phyloP scores from a whole-genome alignment of 2,329 filamentous ascomycete species.

The Aureobasidium mangrovei region DNA sequence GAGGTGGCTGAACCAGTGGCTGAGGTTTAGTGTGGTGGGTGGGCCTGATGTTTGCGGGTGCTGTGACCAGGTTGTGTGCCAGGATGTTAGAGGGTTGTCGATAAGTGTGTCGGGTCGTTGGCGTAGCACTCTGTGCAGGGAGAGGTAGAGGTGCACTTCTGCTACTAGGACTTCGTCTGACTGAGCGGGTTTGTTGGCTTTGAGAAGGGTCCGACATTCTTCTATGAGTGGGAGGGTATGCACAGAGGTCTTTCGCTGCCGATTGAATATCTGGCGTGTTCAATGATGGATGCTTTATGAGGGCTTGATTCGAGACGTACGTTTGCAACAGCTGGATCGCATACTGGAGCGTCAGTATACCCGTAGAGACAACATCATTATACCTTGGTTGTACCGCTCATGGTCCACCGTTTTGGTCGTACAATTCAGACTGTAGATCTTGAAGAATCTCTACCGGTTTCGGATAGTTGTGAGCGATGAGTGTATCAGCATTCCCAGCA shows the following conservation, averaged over 20 bases:
- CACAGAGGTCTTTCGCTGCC: conserved; percentile 2
- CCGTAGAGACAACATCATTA: background rate
- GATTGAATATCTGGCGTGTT: conserved; percentile 2
- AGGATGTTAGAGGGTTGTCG: background rate
- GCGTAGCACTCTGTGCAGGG: background rate
- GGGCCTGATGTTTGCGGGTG: background rate
- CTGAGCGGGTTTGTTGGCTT: background rate
- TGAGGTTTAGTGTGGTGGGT: background rate
- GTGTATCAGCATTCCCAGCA: background rate
- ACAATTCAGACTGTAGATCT: conserved; percentile 10
- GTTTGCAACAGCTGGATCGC: background rate
- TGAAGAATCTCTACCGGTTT: conserved; percentile 9
- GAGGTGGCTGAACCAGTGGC: conserved; percentile 3
- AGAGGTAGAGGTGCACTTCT: conserved; percentile 4
- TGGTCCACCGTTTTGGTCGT: background rate
- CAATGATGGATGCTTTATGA: background rate
- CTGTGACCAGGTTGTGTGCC: background rate
- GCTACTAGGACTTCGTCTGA: background rate
- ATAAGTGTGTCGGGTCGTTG: background rate
- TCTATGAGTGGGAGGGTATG: background rate
- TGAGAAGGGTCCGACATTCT: background rate
- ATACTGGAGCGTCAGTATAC: background rate
- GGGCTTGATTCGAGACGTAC: background rate
- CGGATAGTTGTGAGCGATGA: background rate
- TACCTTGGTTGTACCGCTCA: background rate